Evolutionary conservation across 2,329 filamentous ascomycete species (phyloP).

Genomic region (Tolypocladium album): DNA sequence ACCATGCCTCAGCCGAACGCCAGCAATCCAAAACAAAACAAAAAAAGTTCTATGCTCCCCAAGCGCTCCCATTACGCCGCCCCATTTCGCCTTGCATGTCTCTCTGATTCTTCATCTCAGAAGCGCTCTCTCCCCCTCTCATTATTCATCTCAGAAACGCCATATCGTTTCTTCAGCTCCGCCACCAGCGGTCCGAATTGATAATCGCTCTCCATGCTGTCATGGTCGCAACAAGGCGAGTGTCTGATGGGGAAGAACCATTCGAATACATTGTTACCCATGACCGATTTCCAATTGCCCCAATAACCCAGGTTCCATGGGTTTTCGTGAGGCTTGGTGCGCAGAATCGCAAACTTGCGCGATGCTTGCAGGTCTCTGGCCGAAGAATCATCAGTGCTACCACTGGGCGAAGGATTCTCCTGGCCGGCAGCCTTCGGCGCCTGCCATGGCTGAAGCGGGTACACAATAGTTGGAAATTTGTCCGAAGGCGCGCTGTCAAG

Average conservation of each 20-base stretch:
- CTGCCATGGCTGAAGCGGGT: slow-evolving; percentile 35
- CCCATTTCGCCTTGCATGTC: too few relatives aligned
- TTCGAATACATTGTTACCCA: slow-evolving; percentile 61
- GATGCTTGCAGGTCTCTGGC: slow-evolving; percentile 36
- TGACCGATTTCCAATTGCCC: slow-evolving; percentile 66
- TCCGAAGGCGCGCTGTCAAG: slow-evolving; percentile 28
- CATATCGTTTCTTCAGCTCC: slow-evolving; percentile 35
- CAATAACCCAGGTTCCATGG: slow-evolving; percentile 69
- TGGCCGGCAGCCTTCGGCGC: not conserved
- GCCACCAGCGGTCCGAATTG: slow-evolving; percentile 52
- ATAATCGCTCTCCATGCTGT: slow-evolving; percentile 55
- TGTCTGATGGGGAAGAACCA: slow-evolving; percentile 72
- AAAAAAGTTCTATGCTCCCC: not conserved
- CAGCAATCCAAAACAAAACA: not conserved
- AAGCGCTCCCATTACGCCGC: too few relatives aligned
- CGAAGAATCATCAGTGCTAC: slow-evolving; percentile 1
- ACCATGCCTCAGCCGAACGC: not conserved
- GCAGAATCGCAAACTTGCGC: slow-evolving; percentile 69
- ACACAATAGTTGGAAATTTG: slow-evolving; percentile 42
- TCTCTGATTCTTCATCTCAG: too few relatives aligned
- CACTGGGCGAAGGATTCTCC: slow-evolving; percentile 15
- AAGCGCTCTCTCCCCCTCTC: not conserved
- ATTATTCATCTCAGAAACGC: slow-evolving; percentile 5
- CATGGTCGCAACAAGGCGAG: slow-evolving; percentile 65
- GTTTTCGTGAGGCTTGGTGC: slow-evolving; percentile 64